Evolutionary conservation across 805 yeast species (phyloP), one percentile per base, ranked within the genome.

Genomic region (Yarrowia keelungensis): DNA sequence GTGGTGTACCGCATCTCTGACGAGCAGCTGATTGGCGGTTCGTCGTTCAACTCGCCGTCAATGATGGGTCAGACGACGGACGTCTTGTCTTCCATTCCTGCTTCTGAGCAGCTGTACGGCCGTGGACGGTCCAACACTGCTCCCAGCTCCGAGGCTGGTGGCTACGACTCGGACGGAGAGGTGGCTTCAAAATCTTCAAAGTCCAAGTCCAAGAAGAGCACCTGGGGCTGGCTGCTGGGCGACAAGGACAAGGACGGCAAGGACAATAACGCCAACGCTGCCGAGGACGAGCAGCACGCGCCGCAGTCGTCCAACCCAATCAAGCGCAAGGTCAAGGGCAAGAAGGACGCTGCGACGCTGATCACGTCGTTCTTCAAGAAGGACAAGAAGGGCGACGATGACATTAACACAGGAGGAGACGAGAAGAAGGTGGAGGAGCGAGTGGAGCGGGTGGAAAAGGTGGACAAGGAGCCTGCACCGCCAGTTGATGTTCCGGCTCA

Each of bases 361-460:
- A 69, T 74, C 16, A 68, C 74, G n/a, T 70, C 58, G 19, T 65
- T 74, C 16, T 74, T 74, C 72, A 74, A 73, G 69, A 73, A 73
- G 67, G 67, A 62, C 47, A 62, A 62, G 39, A 62, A 62, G 67
- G 67, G 46, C 12, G 66, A 45, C 10, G 56, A 62, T 10, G 67
- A 62, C 11, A 16, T 32, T 14, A 45, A 59, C 53, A 43, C 38
- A 47, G 56, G 41, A 12, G 56, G 45, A 14, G 19, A 53, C 43
- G 43, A 35, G n/a, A n/a, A 36, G 41, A n/a, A 8, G 43, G 43
- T 10, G 35, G 35, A 7, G 9, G 22, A 53, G 35, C 19, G 14
- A 62, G 53, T 46, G 7, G 54, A 54, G 38, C 16, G 5, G 38
- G 10, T 8, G 12, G 53, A 47, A 3, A 14, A 26, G 38, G 12